phyloP scores from a whole-genome alignment of 2,329 filamentous ascomycete genomes.

The Colletotrichum brevisporum region DNA sequence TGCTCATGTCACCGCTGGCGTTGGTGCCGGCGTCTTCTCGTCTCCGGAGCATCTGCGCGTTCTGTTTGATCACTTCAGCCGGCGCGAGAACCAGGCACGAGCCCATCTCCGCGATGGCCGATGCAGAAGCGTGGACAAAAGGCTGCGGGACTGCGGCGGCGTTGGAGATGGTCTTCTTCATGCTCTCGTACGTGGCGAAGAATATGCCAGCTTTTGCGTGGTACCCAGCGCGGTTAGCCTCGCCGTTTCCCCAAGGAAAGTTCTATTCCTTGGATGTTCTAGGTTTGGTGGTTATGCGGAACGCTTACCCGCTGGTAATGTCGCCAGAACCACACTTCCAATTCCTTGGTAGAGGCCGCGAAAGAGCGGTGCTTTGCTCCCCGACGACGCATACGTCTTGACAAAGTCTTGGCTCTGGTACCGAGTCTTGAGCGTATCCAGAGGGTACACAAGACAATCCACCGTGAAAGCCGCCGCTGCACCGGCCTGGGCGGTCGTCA shows the following conservation, averaged over 20 bases:
- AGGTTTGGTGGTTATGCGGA: not conserved
- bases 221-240: conserved; percentile 36
- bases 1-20: not conserved
- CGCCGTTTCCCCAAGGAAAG: not conserved
- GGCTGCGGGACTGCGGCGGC: conserved; percentile 73
- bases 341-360: conserved; percentile 89
- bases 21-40: conserved; percentile 39
- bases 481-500: conserved; percentile 73
- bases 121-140: conserved; percentile 80
- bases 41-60: conserved; percentile 83
- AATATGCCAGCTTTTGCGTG: conserved; percentile 78
- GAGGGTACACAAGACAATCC: conserved; percentile 86
- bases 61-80: conserved; percentile 93
- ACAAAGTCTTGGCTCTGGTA: conserved; percentile 84
- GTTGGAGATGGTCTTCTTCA: conserved; percentile 74
- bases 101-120: conserved; percentile 83
- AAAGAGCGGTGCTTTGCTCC: conserved; percentile 69
- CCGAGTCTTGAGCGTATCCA: conserved; percentile 92
- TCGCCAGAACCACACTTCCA: conserved; percentile 86
- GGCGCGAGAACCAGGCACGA: conserved; percentile 90
- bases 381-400: conserved; percentile 72
- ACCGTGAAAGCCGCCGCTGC: conserved; percentile 89
- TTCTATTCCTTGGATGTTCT: not conserved
- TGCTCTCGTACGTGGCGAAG: conserved; percentile 89
- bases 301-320: conserved; percentile 82